Evolutionary conservation across 2,329 filamentous ascomycete species (phyloP).

Genomic region (Thelonectria discophora): DNA sequence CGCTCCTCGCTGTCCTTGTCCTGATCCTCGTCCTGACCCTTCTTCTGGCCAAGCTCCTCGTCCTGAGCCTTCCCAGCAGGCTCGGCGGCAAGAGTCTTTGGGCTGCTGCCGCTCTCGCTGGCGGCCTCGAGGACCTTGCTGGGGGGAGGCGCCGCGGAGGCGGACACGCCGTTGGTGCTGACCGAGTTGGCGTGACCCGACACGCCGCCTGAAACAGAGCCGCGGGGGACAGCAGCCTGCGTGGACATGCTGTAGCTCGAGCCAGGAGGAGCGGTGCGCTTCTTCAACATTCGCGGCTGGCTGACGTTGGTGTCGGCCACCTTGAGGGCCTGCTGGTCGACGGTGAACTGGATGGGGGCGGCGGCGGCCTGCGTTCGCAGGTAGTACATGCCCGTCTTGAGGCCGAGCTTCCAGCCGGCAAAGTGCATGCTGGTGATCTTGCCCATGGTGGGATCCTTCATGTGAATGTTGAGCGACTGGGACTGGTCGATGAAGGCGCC

Average conservation of each 20-base stretch:
- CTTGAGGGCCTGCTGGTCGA: conserved; percentile 94
- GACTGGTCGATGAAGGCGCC: conserved; percentile 99
- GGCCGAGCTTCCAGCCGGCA: conserved; percentile 96
- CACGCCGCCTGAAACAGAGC: conserved; percentile 67
- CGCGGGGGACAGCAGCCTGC: conserved; percentile 70
- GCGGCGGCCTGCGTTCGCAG: conserved; percentile 96
- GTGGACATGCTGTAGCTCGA: conserved; percentile 59
- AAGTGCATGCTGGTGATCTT: conserved; percentile 99
- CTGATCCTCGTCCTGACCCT: conserved; percentile 76
- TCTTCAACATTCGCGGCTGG: conserved; percentile 71
- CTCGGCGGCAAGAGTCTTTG: conserved; percentile 79
- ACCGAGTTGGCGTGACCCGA: conserved; percentile 42
- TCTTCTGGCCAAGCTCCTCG: conserved; percentile 68
- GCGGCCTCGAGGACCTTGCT: conserved; percentile 71
- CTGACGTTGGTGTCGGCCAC: conserved; percentile 83
- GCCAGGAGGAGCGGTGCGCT: conserved; percentile 69
- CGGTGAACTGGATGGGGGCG: conserved; percentile 97
- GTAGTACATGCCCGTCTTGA: conserved; percentile 99
- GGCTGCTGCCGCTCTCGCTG: conserved; percentile 81
- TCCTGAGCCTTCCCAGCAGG: conserved; percentile 68
- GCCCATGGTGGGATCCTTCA: conserved; percentile 99
- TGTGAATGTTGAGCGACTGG: conserved; percentile 98
- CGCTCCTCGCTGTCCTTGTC: conserved; percentile 76
- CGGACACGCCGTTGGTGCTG: conserved; percentile 70
- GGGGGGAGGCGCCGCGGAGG: conserved; percentile 74